phyloP scores from a whole-genome alignment of 2,329 filamentous ascomycete species.

The Cladophialophora yegresii region DNA sequence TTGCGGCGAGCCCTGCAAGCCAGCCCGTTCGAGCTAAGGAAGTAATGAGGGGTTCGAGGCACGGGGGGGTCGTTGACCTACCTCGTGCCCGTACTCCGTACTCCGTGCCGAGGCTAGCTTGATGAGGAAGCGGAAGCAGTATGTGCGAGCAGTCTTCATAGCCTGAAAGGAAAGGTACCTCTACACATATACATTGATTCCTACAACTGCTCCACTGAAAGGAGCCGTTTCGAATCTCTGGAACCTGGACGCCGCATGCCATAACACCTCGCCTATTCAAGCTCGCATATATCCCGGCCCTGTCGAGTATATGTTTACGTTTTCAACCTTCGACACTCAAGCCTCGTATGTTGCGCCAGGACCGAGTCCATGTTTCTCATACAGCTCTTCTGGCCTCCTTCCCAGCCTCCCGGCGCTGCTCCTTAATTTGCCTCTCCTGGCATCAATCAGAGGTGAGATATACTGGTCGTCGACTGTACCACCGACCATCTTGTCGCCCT shows the following conservation, averaged over 20 bases:
- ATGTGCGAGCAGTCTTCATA: background rate
- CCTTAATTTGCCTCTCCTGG: slow-evolving; percentile 32
- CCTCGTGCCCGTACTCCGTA: too few species aligned
- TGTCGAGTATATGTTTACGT: background rate
- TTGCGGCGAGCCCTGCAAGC: background rate
- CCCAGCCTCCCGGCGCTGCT: slow-evolving; percentile 34
- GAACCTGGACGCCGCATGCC: background rate
- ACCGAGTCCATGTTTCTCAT: slow-evolving; percentile 24
- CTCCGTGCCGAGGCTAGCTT: background rate
- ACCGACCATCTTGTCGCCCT: slow-evolving; percentile 35
- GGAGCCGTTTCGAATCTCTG: background rate
- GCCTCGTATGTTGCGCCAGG: slow-evolving; percentile 14
- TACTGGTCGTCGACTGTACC: slow-evolving; percentile 32
- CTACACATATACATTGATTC: background rate
- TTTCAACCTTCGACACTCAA: background rate
- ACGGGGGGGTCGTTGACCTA: too few species aligned
- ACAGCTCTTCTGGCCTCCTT: slow-evolving; percentile 21
- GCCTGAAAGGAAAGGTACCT: too few species aligned
- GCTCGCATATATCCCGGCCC: background rate
- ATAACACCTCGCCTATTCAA: background rate
- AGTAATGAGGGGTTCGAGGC: background rate
- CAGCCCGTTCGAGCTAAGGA: background rate
- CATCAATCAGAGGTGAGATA: slow-evolving; percentile 34
- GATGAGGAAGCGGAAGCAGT: background rate
- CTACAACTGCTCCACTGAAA: background rate